Evolutionary conservation across 2,329 filamentous ascomycete species (phyloP).

Genomic region (Neurospora crassa): DNA sequence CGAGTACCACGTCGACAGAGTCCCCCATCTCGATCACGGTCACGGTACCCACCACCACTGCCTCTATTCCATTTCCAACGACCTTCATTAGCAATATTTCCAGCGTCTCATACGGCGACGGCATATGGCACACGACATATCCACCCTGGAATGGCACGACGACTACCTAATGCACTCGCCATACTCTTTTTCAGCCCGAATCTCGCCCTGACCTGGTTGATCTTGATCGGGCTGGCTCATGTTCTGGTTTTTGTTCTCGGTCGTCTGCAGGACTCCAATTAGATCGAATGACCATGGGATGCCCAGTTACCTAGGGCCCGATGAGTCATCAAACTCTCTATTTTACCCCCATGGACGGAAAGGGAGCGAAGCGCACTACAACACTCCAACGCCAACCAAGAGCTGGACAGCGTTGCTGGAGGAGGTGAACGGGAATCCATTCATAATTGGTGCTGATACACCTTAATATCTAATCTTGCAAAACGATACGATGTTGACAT

Average conservation of each 20-base stretch:
- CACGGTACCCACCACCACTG: constrained; percentile 13
- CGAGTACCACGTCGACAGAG: constrained; percentile 7
- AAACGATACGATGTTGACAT: neutral
- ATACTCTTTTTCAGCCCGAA: constrained; percentile 11
- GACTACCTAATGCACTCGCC: constrained; percentile 6
- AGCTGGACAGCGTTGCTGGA: constrained; percentile 27
- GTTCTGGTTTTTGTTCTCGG: neutral
- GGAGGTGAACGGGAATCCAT: neutral
- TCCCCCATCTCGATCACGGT: constrained; percentile 5
- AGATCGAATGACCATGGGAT: neutral
- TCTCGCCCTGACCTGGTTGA: neutral
- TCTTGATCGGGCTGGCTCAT: neutral
- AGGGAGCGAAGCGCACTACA: neutral
- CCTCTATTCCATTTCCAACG: constrained; percentile 9
- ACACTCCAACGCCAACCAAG: constrained; percentile 26
- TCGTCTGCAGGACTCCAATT: neutral
- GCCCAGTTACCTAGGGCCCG: neutral
- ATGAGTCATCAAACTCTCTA: neutral
- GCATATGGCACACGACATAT: constrained; percentile 37
- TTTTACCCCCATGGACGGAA: neutral
- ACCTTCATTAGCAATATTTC: constrained; percentile 14
- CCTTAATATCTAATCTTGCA: neutral
- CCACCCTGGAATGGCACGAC: constrained; percentile 33
- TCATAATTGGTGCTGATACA: neutral
- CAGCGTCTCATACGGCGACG: constrained; percentile 28